phyloP scores from a whole-genome alignment of 2,329 filamentous ascomycete species.

The Pyricularia grisea region DNA sequence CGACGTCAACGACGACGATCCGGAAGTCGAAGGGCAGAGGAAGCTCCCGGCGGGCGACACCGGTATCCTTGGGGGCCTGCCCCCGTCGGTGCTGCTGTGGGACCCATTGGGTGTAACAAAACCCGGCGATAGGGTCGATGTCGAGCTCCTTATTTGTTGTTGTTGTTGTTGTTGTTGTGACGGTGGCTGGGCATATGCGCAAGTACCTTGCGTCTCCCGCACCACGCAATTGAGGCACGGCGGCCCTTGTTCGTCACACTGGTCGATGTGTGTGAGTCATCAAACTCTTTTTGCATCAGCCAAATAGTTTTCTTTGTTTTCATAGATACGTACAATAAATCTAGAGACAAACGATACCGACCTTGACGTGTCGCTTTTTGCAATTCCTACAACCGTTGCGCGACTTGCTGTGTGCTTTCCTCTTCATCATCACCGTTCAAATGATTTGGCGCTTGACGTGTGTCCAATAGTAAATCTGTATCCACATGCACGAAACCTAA shows the following conservation, averaged over 20 bases:
- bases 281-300: background rate
- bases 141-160: background rate
- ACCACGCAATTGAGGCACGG: constrained; percentile 23
- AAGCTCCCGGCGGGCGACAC: background rate
- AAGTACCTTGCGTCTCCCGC: constrained; percentile 9
- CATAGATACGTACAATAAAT: background rate
- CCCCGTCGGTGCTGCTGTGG: background rate
- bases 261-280: background rate
- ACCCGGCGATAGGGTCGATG: background rate
- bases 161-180: background rate
- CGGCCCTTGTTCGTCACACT: constrained; percentile 27
- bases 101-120: background rate
- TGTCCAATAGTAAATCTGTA: background rate
- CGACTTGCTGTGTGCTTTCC: constrained; percentile 23
- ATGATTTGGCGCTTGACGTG: background rate
- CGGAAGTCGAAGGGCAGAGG: background rate
- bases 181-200: background rate
- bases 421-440: constrained; percentile 8
- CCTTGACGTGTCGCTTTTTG: constrained; percentile 24
- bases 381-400: constrained; percentile 22
- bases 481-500: background rate
- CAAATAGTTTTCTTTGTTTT: background rate
- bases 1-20: background rate
- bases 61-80: background rate
- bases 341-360: constrained; percentile 5